phyloP scores from a whole-genome alignment of 345 rosid species.

The Ceriops zippeliana region DNA sequence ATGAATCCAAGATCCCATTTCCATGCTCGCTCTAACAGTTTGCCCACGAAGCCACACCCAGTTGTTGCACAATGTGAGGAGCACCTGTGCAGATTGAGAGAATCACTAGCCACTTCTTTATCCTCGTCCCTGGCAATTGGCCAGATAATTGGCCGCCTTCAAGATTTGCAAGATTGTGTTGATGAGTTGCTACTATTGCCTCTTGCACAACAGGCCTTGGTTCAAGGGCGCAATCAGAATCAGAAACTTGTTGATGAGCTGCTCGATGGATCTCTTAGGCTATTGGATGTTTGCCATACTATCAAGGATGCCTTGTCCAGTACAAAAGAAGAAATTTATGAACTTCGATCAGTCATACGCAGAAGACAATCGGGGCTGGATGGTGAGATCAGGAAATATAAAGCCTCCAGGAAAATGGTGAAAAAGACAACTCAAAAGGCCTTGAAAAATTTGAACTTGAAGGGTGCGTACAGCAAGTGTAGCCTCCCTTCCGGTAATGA shows the following conservation, averaged over 20 bases:
- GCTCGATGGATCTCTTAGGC: conserved; percentile 14
- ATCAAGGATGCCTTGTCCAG: conserved; percentile 15
- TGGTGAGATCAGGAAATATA: conserved; percentile 5
- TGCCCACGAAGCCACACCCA: conserved; percentile 41
- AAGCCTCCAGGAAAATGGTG: conserved; percentile 17
- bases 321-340: background rate
- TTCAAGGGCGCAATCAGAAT: background rate
- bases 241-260: conserved; percentile 7
- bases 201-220: conserved; percentile 2
- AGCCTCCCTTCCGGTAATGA: background rate
- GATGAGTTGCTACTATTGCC: conserved; percentile 17
- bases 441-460: conserved; percentile 8
- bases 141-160: background rate
- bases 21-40: conserved; percentile 46
- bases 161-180: conserved; percentile 16
- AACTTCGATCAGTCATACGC: conserved; percentile 10
- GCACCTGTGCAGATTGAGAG: conserved; percentile 32
- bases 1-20: conserved; percentile 9
- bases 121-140: conserved; percentile 24
- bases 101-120: conserved; percentile 18
- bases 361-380: conserved; percentile 14
- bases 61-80: conserved; percentile 29
- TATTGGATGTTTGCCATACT: conserved; percentile 12
- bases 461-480: background rate
- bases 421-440: conserved; percentile 21